These are phyloP conservation scores for Rusavskia elegans DNA, from an alignment of 495 filamentous ascomycete genomes.

Conservation along the genomic window DNA sequence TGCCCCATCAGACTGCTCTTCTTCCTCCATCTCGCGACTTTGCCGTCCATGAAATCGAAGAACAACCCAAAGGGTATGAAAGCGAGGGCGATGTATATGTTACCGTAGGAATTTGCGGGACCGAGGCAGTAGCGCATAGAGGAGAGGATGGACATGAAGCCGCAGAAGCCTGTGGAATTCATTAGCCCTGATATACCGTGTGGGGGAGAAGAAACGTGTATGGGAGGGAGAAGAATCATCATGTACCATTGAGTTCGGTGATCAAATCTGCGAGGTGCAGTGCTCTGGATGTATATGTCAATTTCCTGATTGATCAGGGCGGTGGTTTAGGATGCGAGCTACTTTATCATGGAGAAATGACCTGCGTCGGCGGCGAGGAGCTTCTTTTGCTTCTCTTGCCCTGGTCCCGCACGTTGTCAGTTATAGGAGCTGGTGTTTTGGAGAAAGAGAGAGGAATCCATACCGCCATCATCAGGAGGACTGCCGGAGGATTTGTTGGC, in stretches of 20 bases:
- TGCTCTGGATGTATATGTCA: too few species aligned
- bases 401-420: conserved; percentile 21
- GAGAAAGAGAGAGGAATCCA: not conserved
- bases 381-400: conserved; percentile 70
- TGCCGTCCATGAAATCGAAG: conserved; percentile 98
- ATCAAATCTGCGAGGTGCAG: conserved; percentile 91
- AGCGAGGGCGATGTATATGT: conserved; percentile 65
- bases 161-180: conserved; percentile 30
- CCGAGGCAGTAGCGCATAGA: conserved; percentile 88
- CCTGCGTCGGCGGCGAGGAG: conserved; percentile 62
- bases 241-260: conserved; percentile 80
- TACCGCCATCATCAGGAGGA: conserved; percentile 13
- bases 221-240: not conserved
- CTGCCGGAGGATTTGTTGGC: conserved; percentile 6
- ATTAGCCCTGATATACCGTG: not conserved
- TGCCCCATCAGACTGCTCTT: conserved; percentile 97
- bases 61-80: conserved; percentile 92
- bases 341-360: conserved; percentile 66
- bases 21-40: conserved; percentile 85
- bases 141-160: conserved; percentile 85
- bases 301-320: too few species aligned
- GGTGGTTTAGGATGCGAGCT: too few species aligned
- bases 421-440: not conserved
- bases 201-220: not conserved
- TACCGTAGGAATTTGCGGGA: conserved; percentile 42